Percentiles rank a stretch among this genome's conserved stretches.
Evolutionary conservation across 1,139 yeast species (phyloP).

Genomic region (Suhomyces yuchorum): DNA sequence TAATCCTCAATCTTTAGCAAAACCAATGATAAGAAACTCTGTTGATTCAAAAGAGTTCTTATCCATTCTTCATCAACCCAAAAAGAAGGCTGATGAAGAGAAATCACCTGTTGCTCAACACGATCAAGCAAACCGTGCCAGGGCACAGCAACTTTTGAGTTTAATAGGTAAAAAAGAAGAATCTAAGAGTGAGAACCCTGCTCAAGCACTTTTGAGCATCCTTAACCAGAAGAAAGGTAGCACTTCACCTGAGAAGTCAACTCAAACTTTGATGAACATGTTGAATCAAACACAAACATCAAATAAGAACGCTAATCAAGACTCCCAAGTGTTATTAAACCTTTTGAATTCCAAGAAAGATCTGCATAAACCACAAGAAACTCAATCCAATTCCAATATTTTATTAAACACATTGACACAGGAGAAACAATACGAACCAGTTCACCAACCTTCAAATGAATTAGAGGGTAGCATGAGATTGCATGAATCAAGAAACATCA

Average conservation of each 20-base stretch:
- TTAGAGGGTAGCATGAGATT: slow-evolving; percentile 28
- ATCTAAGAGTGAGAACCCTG: slow-evolving; percentile 10
- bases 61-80: slow-evolving; percentile 46
- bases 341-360: slow-evolving; percentile 10
- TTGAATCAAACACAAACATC: slow-evolving; percentile 9
- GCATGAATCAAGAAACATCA: slow-evolving; percentile 13
- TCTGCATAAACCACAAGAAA: neutral
- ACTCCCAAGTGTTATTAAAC: slow-evolving; percentile 8
- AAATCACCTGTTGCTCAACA: neutral
- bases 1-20: slow-evolving; percentile 45
- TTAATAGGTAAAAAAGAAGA: slow-evolving; percentile 31
- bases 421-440: slow-evolving; percentile 4
- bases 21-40: slow-evolving; percentile 38
- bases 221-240: slow-evolving; percentile 16
- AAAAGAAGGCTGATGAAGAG: slow-evolving; percentile 12
- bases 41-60: slow-evolving; percentile 55
- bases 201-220: slow-evolving; percentile 12
- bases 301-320: neutral
- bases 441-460: slow-evolving; percentile 30
- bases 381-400: slow-evolving; percentile 5
- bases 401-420: slow-evolving; percentile 8
- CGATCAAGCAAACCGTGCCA: slow-evolving; percentile 33
- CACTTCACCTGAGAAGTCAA: slow-evolving; percentile 9
- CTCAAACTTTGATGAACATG: slow-evolving; percentile 15
- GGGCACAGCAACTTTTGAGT: slow-evolving; percentile 43